Base-by-base conservation (phyloP, 257 asterid species). In the Ajuga chamaepitys region DNA sequence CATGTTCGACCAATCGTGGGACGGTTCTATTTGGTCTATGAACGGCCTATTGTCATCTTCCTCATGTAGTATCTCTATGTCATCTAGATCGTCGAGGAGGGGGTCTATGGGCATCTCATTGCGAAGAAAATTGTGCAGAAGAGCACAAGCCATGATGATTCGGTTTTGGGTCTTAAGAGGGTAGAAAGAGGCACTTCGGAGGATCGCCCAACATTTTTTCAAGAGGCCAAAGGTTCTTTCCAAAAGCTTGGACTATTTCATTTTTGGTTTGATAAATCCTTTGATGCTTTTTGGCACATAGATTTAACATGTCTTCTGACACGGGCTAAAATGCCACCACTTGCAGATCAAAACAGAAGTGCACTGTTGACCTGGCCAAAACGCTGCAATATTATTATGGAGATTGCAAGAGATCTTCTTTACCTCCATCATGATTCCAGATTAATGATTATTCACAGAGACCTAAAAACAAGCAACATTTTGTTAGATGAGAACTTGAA, bases 341-440 rank as follows among this genome's bases (percentile, higher is more conserved):
- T 14, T 67, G 56, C 74, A 70, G 74, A 70, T 60, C 25, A 48
- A 13, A 11, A 17, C 0, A 59, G 35, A 26, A 48, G 62, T 20
- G 47, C 56, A 25, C n/a, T 59, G 24, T 28, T 70, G 68, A 25
- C 4, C 2, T 70, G 74, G 68, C 68, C 38, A 4, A 24, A 26
- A 45, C 54, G 74, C 5, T 60, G 59, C 1, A 20, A 70, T 26
- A 70, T 70, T 0, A 70, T 60, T 10, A 48, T 70, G 74, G 74
- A 56, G 24, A 60, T 70, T 11, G 68, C 74, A 3, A 9, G 68
- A 7, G 74, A 68, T 1, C 68, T 70, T 60, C 74, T 70, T 9
- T 70, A 70, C 62, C 74, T 70, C 56, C 74, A 70, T 11, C 74
- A 60, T 25, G 74, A 70, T 70, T 70, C 74, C 4, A 48, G 74